Base-by-base conservation (phyloP, 345 rosid genomes). In the Linum trigynum region DNA sequence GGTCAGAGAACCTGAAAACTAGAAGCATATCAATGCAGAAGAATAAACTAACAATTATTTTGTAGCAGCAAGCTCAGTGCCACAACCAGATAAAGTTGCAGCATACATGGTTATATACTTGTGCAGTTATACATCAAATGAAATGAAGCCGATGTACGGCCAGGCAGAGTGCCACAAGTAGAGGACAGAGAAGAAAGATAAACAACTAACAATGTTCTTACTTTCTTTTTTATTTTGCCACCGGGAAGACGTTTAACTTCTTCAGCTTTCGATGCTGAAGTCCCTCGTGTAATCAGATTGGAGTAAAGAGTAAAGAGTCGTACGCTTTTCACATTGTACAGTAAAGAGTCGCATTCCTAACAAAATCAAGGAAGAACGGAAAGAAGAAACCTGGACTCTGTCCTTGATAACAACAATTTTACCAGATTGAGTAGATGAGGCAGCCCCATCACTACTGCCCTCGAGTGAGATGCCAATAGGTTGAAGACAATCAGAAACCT, bases 191-290 rank as follows among this genome's bases (percentile, higher is more conserved):
- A 23, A 23, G 32, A 23, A 23, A 48, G 53, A 48, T 48, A 48
- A 48, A 48, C 53, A 48, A 48, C 0, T 9, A 48, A 15, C 37
- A 57, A 37, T 10, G 42, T 57, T 59, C 82, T 81, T 73, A 92
- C 98, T 85, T 92, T 92, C 84, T 88, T 92, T 86, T 92, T 90
- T 37, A 90, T 36, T 78, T 92, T 92, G 35, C 96, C 97, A 48
- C 97, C 97, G 45, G 98, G 96, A 40, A 90, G 94, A 45, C 92
- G 94, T 67, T 90, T 92, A 23, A 90, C 96, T 75, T 84, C 96
- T 70, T 86, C 96, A 70, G 72, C 79, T 76, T 83, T 89, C 45
- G 85, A 68, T 14, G 83, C 70, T 50, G 78, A 73, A 5, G 76
- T 8, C 37, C 67, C 74, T 66, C 84, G 92, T 83, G 72, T 48